Base-by-base conservation (phyloP, 164 flowering plant species). In the Saururus chinensis region DNA sequence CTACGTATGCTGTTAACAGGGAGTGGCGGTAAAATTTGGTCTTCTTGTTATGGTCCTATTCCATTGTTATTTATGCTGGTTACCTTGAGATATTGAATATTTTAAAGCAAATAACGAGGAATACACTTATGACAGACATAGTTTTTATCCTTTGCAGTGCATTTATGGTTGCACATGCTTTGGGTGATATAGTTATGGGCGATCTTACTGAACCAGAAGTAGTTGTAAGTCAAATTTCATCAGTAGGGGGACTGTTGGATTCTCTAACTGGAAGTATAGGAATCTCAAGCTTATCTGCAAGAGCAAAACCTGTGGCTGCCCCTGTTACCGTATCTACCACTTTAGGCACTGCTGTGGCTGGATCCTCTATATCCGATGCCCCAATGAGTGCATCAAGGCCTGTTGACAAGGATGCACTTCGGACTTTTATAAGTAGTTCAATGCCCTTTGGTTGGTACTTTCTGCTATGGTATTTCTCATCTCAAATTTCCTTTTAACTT, bases 361-460 rank as follows among this genome's bases (percentile, higher is more conserved):
- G 96, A 70, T 70, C 82, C 63, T 71, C 57, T 52, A 24, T 78
- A 60, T 78, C 86, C 64, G 99, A 95, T 74, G 75, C 81, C 76
- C 87, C 87, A 51, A 86, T 77, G 71, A 69, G 63, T 72, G 86
- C 86, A 67, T 77, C 83, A 25, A 88, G 82, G 79, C 79, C 75
- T 56, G 61, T 84, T 62, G 99, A 88, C 72, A 91, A 82, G 76
- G 99, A 95, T 76, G 78, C 81, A 54, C 82, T 95, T 65, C 79
- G 86, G 41, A 79, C 77, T 67, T 95, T 87, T 71, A 84, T 91
- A 42, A 83, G 76, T 64, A 81, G 85, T 73, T 80, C 98, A 73
- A 82, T 91, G 96, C 99, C 99, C 71, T 95, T 95, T 84, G 99
- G 99, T 95, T 77, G 72, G 97, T 91, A 83, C 71, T 71, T 70